Evolutionary conservation across 768 basidiomycete species (phyloP), one percentile per base, ranked within the genome.

Genomic region (Fomitopsis serialis): DNA sequence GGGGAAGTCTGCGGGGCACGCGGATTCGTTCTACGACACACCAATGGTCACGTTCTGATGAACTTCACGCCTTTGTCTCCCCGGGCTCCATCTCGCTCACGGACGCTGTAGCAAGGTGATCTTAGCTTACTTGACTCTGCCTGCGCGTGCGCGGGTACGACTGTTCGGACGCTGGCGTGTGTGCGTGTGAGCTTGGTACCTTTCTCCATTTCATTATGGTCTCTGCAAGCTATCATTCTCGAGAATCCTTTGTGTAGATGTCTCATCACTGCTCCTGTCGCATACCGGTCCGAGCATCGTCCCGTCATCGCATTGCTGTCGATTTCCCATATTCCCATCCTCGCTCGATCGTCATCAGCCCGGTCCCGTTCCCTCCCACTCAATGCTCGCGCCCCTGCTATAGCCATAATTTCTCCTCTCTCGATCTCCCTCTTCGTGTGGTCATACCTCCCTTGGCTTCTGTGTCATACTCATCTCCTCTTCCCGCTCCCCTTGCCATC

Each of bases 41-140:
- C 48, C 55, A 40, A 74, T 72, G 71, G 67, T 68, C 46, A 65
- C 68, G 23, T 70, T 63, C 54, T 69, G 52, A 60, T 50, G 58
- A 55, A 50, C 51, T 40, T 52, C 19, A 37, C 47, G 48, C 42
- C 45, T 50, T 50, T 53, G 45, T 47, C 44, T 53, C 48, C 34
- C 43, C 48, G 52, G 45, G 32, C 50, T 50, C 23, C 48, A 46
- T 27, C 51, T 19, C 42, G 48, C 47, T 50, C 37, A 49, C 21
- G 50, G 43, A 52, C 42, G 37, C 36, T 42, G 13, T 42, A 42
- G 29, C 48, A 35, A 25, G 48, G 27, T n/a, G 34, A 35, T 47
- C 37, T 15, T 43, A 50, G 19, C 12, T 46, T 13, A 21, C 40
- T 22, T 22, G 25, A 24, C 45, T 40, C 51, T 7, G 42, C 32